These are phyloP conservation scores for Sicyos edulis DNA, from an alignment of 306 rosid species.

Conservation along the genomic window DNA sequence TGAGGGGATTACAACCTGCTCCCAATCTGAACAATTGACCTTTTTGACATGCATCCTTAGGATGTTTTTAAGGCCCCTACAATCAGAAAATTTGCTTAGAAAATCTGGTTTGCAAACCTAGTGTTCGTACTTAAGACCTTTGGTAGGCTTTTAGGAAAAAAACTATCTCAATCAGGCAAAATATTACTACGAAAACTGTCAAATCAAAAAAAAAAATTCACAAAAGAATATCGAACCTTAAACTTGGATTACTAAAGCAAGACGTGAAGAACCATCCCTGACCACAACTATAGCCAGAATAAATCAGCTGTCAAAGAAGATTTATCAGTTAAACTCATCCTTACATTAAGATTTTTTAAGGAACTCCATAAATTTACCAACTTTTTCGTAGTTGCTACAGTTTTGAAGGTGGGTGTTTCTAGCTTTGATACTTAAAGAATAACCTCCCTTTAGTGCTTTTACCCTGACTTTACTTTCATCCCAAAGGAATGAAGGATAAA, in stretches of 20 bases:
- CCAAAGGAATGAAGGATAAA: neutral
- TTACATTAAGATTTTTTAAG: neutral
- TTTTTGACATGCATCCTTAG: slow-evolving; percentile 78
- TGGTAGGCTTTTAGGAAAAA: neutral
- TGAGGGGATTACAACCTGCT: slow-evolving; percentile 63
- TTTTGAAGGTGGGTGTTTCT: neutral
- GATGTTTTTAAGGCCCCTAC: slow-evolving; percentile 85
- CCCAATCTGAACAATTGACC: slow-evolving; percentile 84
- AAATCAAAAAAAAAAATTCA: neutral
- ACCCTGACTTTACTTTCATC: neutral
- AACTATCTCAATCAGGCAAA: neutral
- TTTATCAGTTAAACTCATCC: slow-evolving; percentile 10
- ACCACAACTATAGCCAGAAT: slow-evolving; percentile 83
- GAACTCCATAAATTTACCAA: slow-evolving; percentile 8
- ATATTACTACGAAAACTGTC: slow-evolving; percentile 1
- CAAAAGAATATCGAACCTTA: slow-evolving; percentile 53
- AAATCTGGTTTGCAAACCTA: neutral
- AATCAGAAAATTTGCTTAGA: slow-evolving; percentile 28
- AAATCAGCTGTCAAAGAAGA: slow-evolving; percentile 48
- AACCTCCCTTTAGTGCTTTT: neutral
- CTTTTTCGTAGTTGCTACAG: neutral
- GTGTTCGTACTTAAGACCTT: neutral
- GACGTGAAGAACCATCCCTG: slow-evolving; percentile 99
- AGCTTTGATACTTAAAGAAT: neutral
- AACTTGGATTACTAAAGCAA: slow-evolving; percentile 74